Percentiles rank a stretch among this genome's conserved stretches.
phyloP scores from a whole-genome alignment of 805 yeast genomes.

The Candida pini region DNA sequence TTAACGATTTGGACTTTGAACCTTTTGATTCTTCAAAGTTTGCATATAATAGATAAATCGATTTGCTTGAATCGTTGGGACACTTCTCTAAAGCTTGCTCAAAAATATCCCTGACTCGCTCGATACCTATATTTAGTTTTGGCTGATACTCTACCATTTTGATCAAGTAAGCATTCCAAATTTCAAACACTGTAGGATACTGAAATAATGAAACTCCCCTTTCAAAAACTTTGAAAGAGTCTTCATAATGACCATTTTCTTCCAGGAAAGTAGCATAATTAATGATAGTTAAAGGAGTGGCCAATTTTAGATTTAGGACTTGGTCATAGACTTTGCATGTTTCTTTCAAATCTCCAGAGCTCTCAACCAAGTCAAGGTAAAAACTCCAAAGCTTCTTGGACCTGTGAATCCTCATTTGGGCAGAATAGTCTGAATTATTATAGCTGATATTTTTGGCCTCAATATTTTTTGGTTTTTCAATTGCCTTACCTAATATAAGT shows the following conservation, averaged over 20 bases:
- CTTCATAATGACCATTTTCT: slow-evolving; percentile 39
- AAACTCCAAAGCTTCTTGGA: slow-evolving; percentile 65
- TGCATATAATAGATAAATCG: slow-evolving; percentile 51
- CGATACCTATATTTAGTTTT: slow-evolving; percentile 34
- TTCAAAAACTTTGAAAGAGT: slow-evolving; percentile 59
- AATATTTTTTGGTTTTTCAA: slow-evolving; percentile 19
- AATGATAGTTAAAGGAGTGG: slow-evolving; percentile 61
- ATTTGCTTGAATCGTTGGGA: slow-evolving; percentile 41
- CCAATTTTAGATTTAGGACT: slow-evolving; percentile 51
- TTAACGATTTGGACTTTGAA: slow-evolving; percentile 42
- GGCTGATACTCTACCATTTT: slow-evolving; percentile 35
- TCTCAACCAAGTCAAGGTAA: slow-evolving; percentile 66
- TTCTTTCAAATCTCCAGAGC: slow-evolving; percentile 38
- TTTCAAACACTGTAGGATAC: slow-evolving; percentile 56
- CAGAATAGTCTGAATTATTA: slow-evolving; percentile 38
- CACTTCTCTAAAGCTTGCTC: slow-evolving; percentile 57
- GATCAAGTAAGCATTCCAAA: slow-evolving; percentile 66
- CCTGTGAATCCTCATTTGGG: slow-evolving; percentile 56
- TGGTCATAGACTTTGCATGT: slow-evolving; percentile 45
- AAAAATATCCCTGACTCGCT: slow-evolving; percentile 65
- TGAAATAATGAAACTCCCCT: slow-evolving; percentile 57
- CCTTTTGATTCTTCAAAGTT: slow-evolving; percentile 58
- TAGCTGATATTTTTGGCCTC: slow-evolving; percentile 19
- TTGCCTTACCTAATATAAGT: slow-evolving; percentile 29
- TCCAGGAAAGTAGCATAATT: slow-evolving; percentile 62